Percentiles rank a stretch among this genome's conserved stretches.
These are phyloP conservation scores for Thamnidium elegans DNA, from an alignment of 192 early-diverging fungal species.

Conservation along the genomic window DNA sequence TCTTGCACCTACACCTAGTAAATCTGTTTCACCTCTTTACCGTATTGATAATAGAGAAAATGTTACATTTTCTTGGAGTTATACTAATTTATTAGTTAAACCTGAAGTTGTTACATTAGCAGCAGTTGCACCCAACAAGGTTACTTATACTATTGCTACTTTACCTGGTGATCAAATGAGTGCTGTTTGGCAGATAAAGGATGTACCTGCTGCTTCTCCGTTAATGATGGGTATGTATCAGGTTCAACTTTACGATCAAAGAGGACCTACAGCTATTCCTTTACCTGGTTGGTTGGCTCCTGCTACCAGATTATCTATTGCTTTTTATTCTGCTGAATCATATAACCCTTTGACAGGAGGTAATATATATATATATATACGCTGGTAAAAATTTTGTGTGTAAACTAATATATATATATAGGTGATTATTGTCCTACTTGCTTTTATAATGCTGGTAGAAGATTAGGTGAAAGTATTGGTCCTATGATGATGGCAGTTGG, in stretches of 20 bases:
- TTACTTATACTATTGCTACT: constrained; percentile 29
- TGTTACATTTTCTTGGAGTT: constrained; percentile 38
- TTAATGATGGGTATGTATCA: constrained; percentile 37
- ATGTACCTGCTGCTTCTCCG: constrained; percentile 24
- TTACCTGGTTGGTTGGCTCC: constrained; percentile 34
- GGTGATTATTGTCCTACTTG: constrained; percentile 31
- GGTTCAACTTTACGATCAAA: constrained; percentile 37
- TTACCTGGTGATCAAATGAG: constrained; percentile 26
- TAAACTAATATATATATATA: constrained; percentile 8
- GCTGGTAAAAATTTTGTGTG: not conserved
- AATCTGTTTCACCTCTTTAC: constrained; percentile 32
- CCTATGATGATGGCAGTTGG: constrained; percentile 25
- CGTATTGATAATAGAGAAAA: constrained; percentile 27
- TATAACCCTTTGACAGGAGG: constrained; percentile 29
- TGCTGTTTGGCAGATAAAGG: constrained; percentile 32
- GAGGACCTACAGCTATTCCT: constrained; percentile 24
- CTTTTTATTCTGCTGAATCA: constrained; percentile 30
- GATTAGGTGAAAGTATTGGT: constrained; percentile 8
- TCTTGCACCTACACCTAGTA: constrained; percentile 29
- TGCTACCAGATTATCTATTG: constrained; percentile 26
- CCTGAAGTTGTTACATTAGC: constrained; percentile 31
- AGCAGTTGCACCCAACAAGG: constrained; percentile 23
- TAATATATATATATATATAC: not conserved
- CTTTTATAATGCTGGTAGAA: constrained; percentile 29
- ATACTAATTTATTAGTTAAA: constrained; percentile 32